Evolutionary conservation across 768 basidiomycete species (phyloP).

Genomic region (Suillus variegatus): DNA sequence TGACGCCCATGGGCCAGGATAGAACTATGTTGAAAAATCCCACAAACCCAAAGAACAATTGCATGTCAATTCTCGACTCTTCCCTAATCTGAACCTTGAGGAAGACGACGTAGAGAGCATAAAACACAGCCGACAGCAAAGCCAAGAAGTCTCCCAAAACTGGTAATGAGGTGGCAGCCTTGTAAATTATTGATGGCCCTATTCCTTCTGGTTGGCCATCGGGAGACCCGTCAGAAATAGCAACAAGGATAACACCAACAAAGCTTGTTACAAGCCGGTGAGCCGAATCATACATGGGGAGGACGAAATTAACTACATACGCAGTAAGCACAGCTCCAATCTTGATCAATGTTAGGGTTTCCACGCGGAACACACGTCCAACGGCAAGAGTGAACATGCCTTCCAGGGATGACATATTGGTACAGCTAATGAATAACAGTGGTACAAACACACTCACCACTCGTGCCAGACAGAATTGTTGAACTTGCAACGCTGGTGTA

Average conservation of each 20-base stretch:
- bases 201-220: conserved; percentile 7
- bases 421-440: background rate
- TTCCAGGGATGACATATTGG: conserved; percentile 28
- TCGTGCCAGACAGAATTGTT: conserved; percentile 86
- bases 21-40: conserved; percentile 80
- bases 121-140: conserved; percentile 83
- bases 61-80: conserved; percentile 89
- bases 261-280: conserved; percentile 50
- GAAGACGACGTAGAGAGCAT: conserved; percentile 85
- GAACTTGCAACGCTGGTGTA: conserved; percentile 95
- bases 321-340: conserved; percentile 76
- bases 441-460: conserved; percentile 54
- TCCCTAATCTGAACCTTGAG: conserved; percentile 84
- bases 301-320: conserved; percentile 41
- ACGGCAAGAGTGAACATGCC: conserved; percentile 93
- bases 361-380: conserved; percentile 81
- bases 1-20: conserved; percentile 74
- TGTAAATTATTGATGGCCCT: conserved; percentile 13
- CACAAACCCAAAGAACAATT: conserved; percentile 93
- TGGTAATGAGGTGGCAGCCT: conserved; percentile 27
- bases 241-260: conserved; percentile 84
- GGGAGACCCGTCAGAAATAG: conserved; percentile 71
- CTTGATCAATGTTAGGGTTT: conserved; percentile 72
- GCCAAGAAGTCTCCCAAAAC: conserved; percentile 80
- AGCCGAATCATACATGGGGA: background rate